Conservation (phyloP, 23 red algal species). For the Gracilaria gracilis region DNA sequence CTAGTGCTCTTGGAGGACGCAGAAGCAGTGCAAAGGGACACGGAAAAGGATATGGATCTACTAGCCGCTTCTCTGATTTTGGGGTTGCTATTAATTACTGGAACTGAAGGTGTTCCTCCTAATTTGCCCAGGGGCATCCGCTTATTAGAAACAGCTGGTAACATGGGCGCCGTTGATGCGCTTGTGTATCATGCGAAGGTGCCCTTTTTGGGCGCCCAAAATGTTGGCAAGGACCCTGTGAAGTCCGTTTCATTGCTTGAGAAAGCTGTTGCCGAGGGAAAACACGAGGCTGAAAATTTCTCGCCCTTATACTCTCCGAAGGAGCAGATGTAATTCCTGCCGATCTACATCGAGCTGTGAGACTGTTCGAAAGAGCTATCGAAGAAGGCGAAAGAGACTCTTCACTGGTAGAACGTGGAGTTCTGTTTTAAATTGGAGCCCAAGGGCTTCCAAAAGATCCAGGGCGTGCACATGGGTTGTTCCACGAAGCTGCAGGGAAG, state of each 20-base stretch:
- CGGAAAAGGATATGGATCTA: background rate
- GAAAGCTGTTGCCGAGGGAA: background rate
- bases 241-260: slow-evolving; percentile 1
- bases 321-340: slow-evolving; percentile 13
- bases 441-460: background rate
- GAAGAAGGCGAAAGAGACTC: background rate
- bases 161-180: background rate
- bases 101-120: background rate
- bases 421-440: background rate
- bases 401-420: background rate
- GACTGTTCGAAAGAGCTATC: background rate
- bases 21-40: background rate
- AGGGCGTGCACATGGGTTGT: background rate
- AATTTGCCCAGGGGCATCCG: background rate
- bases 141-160: background rate
- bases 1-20: background rate
- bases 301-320: background rate
- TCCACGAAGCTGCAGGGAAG: background rate
- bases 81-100: background rate
- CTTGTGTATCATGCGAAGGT: background rate
- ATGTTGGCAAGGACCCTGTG: background rate
- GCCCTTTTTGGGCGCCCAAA: background rate
- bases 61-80: background rate
- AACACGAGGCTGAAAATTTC: background rate
- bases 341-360: background rate